These are phyloP conservation scores for Bretziella fagacearum DNA, from an alignment of 2,329 filamentous ascomycete genomes.

Conservation along the genomic window DNA sequence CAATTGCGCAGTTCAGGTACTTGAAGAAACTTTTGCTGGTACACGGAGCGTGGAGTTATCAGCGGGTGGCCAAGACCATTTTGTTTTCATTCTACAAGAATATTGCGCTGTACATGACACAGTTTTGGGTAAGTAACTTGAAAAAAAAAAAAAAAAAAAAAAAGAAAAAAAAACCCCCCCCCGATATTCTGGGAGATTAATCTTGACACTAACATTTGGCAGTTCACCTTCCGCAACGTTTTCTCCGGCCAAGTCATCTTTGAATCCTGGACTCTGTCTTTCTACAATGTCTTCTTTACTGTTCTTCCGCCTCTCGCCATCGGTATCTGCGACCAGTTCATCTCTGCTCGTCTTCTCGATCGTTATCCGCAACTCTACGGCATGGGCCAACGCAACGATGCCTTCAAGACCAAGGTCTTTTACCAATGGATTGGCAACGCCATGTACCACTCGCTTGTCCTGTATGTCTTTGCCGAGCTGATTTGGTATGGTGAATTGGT, in stretches of 20 bases:
- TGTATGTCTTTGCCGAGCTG: constrained; percentile 71
- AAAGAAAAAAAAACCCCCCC: no score
- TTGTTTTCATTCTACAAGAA: constrained; percentile 99
- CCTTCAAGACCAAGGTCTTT: constrained; percentile 88
- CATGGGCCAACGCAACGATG: constrained; percentile 79
- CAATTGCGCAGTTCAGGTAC: constrained; percentile 90
- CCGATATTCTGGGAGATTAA: not conserved
- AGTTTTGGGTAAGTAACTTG: constrained; percentile 78
- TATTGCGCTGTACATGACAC: constrained; percentile 94
- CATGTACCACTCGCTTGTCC: constrained; percentile 82
- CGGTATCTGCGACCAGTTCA: constrained; percentile 94
- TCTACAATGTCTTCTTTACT: constrained; percentile 98
- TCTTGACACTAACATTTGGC: constrained; percentile 6
- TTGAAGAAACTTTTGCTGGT: constrained; percentile 86
- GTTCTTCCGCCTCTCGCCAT: constrained; percentile 83
- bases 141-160: no score
- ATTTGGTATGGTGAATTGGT: constrained; percentile 72
- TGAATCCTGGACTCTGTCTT: constrained; percentile 98
- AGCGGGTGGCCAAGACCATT: constrained; percentile 91
- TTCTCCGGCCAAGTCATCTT: constrained; percentile 97
- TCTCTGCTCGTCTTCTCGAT: constrained; percentile 82
- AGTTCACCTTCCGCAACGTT: constrained; percentile 96
- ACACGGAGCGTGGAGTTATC: constrained; percentile 94
- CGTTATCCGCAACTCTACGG: constrained; percentile 92
- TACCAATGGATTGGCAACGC: constrained; percentile 85